These are phyloP conservation scores for Vigna reflexopilosa DNA, from an alignment of 306 rosid species.

Conservation along the genomic window DNA sequence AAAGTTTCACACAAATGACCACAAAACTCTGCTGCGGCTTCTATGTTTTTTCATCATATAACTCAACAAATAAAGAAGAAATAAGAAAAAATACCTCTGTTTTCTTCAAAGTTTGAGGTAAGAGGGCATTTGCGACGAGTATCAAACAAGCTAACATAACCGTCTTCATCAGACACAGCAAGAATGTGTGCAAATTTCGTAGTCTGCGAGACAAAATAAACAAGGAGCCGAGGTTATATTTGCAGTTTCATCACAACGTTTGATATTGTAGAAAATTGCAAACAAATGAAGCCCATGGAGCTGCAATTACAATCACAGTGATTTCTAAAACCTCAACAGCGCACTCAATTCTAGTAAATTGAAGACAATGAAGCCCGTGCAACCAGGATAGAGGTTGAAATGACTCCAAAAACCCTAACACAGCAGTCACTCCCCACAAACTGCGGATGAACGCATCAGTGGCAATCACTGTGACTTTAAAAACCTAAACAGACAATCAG, in stretches of 20 bases:
- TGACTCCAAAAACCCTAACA: no score
- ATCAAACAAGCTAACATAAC: constrained; percentile 73
- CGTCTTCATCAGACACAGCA: constrained; percentile 91
- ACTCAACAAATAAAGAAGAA: neutral
- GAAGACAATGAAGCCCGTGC: no score
- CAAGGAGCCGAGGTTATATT: neutral
- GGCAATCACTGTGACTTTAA: no score
- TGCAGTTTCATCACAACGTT: neutral
- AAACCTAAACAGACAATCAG: no score
- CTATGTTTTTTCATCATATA: neutral
- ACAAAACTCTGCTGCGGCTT: neutral
- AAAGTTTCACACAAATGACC: neutral
- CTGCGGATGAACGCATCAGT: no score
- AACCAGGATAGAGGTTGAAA: no score
- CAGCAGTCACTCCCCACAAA: no score
- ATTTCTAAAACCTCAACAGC: no score
- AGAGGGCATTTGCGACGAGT: constrained; percentile 53
- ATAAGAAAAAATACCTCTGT: constrained; percentile 57
- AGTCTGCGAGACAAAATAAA: constrained; percentile 50
- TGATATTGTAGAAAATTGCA: neutral
- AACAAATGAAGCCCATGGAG: neutral
- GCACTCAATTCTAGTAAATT: no score
- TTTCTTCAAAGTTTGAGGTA: constrained; percentile 54
- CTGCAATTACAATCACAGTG: neutral
- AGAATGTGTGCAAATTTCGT: constrained; percentile 60